These are phyloP conservation scores for Boletus vinaceobasis DNA, from an alignment of 768 basidiomycete species.

Conservation along the genomic window DNA sequence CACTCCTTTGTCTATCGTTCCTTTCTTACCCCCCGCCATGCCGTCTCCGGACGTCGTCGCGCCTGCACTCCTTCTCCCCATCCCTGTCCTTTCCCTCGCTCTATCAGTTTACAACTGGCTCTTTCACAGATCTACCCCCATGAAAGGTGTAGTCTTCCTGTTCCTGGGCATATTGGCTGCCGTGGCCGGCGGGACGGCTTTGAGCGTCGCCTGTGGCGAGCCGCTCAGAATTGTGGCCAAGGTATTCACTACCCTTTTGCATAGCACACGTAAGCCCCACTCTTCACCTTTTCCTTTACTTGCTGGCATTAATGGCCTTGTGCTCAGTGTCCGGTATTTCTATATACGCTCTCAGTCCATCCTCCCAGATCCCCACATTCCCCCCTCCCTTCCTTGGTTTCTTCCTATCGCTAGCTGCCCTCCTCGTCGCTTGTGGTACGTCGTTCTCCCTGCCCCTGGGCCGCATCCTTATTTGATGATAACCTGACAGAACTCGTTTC, in stretches of 20 bases:
- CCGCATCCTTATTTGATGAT: background rate
- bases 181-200: conserved; percentile 19
- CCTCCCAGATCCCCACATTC: conserved; percentile 1
- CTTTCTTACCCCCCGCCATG: conserved; percentile 14
- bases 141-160: conserved; percentile 9
- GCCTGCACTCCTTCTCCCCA: conserved; percentile 25
- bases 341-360: conserved; percentile 21
- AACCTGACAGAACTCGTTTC: conserved; percentile 22
- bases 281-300: background rate
- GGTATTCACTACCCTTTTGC: conserved; percentile 19
- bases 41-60: conserved; percentile 24
- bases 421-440: conserved; percentile 30
- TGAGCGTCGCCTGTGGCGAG: conserved; percentile 15
- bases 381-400: conserved; percentile 12
- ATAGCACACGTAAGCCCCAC: conserved; percentile 18
- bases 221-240: conserved; percentile 15
- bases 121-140: conserved; percentile 3
- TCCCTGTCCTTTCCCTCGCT: conserved; percentile 20
- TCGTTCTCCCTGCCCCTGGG: background rate
- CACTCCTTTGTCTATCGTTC: conserved; percentile 19
- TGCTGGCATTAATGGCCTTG: background rate
- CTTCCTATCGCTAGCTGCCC: conserved; percentile 14
- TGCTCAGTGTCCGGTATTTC: conserved; percentile 25
- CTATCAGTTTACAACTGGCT: conserved; percentile 9
- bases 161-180: conserved; percentile 25